phyloP scores from a whole-genome alignment of 1,139 yeast genomes.

The Lodderomyces jiufengensis region DNA sequence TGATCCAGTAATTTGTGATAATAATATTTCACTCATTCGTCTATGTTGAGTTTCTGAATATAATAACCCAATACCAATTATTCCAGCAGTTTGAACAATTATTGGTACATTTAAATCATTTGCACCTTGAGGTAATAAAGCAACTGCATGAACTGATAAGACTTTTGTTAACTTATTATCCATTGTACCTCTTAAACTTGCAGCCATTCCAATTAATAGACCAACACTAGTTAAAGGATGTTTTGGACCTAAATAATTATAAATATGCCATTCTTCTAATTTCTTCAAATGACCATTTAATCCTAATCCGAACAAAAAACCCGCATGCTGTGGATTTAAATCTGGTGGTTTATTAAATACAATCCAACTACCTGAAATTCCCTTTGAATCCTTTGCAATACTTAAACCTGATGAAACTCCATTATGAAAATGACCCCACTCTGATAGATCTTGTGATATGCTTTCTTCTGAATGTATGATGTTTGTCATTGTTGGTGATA shows the following conservation, averaged over 20 bases:
- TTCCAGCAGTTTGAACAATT: constrained; percentile 87
- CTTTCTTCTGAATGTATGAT: constrained; percentile 57
- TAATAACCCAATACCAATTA: constrained; percentile 83
- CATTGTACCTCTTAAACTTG: constrained; percentile 80
- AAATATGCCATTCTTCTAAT: constrained; percentile 95
- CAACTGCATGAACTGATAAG: constrained; percentile 88
- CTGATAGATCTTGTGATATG: constrained; percentile 47
- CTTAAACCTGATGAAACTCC: constrained; percentile 89
- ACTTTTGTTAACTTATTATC: constrained; percentile 87
- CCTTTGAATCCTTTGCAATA: constrained; percentile 63
- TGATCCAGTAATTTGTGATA: constrained; percentile 61
- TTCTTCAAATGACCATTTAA: constrained; percentile 81
- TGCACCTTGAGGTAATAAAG: constrained; percentile 86
- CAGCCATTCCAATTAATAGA: constrained; percentile 85
- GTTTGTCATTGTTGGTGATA: constrained; percentile 66
- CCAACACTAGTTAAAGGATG: constrained; percentile 85
- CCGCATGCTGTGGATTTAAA: constrained; percentile 84
- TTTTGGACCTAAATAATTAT: constrained; percentile 88
- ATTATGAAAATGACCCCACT: constrained; percentile 91
- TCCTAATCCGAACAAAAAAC: constrained; percentile 89
- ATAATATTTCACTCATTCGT: constrained; percentile 78
- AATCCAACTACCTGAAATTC: constrained; percentile 89
- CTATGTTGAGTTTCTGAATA: constrained; percentile 78
- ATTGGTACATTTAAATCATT: constrained; percentile 82
- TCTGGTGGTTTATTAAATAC: constrained; percentile 76